Conservation (phyloP, 345 rosid species). For the Brassica juncea region DNA sequence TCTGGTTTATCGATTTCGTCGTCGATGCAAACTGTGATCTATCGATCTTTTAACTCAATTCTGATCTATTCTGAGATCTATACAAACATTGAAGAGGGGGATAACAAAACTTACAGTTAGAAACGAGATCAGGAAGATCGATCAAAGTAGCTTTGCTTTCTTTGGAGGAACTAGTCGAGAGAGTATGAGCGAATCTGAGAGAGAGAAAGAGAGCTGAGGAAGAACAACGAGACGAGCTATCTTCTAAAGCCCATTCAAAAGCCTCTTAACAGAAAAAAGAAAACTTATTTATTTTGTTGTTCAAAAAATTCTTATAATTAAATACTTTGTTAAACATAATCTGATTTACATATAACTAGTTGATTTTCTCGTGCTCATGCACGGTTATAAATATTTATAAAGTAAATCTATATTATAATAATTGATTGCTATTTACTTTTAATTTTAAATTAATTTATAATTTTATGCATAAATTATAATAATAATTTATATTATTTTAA, state of each 20-base stretch:
- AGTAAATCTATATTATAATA: no score
- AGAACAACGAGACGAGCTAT: neutral
- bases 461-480: no score
- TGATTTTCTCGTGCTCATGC: no score
- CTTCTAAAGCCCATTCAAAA: neutral
- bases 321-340: no score
- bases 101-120: conserved; percentile 9
- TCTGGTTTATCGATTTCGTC: conserved; percentile 12
- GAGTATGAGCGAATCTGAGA: conserved; percentile 14
- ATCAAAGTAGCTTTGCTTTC: conserved; percentile 14
- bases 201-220: neutral
- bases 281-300: neutral
- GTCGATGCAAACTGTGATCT: neutral
- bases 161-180: neutral
- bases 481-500: no score
- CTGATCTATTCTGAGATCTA: conserved; percentile 31
- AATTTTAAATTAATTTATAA: no score
- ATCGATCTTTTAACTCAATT: conserved; percentile 22
- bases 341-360: no score
- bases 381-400: no score
- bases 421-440: no score
- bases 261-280: neutral
- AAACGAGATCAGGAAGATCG: neutral
- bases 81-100: neutral
- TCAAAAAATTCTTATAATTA: no score